Percentiles rank a stretch among this genome's conserved stretches.
Conservation (phyloP, 2,329 filamentous ascomycete genomes). For the Xylaria sp. region DNA sequence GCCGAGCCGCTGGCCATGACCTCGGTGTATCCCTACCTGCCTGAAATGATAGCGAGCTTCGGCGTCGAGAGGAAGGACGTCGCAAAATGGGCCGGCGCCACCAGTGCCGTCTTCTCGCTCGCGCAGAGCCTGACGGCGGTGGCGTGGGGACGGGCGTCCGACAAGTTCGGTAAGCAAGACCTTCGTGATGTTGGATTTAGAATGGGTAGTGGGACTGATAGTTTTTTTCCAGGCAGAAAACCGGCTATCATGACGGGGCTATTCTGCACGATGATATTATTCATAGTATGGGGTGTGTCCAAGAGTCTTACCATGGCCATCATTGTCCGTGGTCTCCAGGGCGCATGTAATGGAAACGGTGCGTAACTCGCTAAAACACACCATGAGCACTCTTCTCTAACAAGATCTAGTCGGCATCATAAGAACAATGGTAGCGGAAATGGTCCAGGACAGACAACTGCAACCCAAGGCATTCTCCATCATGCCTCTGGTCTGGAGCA, state of each 20-base stretch:
- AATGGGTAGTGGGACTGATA: conserved; percentile 1
- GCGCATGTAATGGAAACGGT: conserved; percentile 87
- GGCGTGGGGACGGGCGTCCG: conserved; percentile 79
- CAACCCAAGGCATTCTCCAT: conserved; percentile 91
- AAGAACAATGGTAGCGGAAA: conserved; percentile 89
- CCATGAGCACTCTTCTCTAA: conserved; percentile 37
- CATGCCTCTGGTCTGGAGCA: conserved; percentile 90
- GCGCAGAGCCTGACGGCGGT: conserved; percentile 78
- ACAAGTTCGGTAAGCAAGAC: conserved; percentile 64
- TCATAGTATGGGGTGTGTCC: conserved; percentile 85
- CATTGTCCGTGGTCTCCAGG: conserved; percentile 77
- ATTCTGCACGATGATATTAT: conserved; percentile 81
- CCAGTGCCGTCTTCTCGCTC: conserved; percentile 76
- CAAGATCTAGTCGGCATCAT: conserved; percentile 79
- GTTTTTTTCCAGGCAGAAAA: conserved; percentile 65
- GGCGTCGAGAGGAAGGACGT: conserved; percentile 76
- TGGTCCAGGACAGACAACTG: conserved; percentile 86
- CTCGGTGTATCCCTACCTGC: conserved; percentile 75
- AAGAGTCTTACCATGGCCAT: conserved; percentile 84
- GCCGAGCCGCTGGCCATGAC: conserved; percentile 79
- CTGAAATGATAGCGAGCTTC: conserved; percentile 86
- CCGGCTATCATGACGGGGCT: conserved; percentile 80
- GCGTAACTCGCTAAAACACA: conserved; percentile 37
- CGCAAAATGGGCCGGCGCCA: conserved; percentile 82
- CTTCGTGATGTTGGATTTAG: not conserved